Base-by-base conservation (phyloP, 1,284 basidiomycete species). In the Ustilago lituana region DNA sequence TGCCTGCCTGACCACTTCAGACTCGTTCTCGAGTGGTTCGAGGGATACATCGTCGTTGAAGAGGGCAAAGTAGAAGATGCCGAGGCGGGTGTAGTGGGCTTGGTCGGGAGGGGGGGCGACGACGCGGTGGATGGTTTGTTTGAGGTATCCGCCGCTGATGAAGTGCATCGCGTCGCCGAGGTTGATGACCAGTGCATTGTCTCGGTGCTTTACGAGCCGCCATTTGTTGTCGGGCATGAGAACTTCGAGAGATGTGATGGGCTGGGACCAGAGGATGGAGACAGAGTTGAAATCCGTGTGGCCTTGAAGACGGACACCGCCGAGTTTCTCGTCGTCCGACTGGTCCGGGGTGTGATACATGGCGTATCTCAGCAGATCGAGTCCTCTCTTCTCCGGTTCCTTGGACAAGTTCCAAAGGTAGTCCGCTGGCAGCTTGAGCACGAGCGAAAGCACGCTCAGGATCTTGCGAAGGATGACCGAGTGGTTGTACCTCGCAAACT, bases 211-310 rank as follows among this genome's bases (percentile, higher is more conserved):
- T 15, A 83, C 84, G 19, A 84, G 78, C 22, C 79, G 63, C 84
- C 84, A 84, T 50, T 77, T 26, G 50, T 84, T 81, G 48, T 84
- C 83, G 1, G 76, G 76, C 63, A 82, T 83, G 58, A 84, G 80
- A 52, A 84, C 84, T 56, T 84, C 83, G 15, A 84, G 77, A 17
- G 79, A 81, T 0, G 83, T 83, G 62, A 84, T 83, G 3, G 84
- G 84, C 48, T 84, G 83, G 2, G 77, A 80, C 80, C 83, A 84
- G 35, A 84, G 80, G 44, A 84, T 77, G 19, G 82, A 82, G 36
- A 83, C 83, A 24, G 74, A 63, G 41, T 84, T 84, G 61, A 84
- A 84, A 53, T 84, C 84, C 29, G 83, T 83, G 60, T 84, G 84
- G n/a, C 84, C 83, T 70, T 84, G 83, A 43, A 84, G 78, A 0